Percentiles rank a stretch among this genome's conserved stretches.
phyloP scores from a whole-genome alignment of 1,284 basidiomycete species.

The Blastosporella zonata region DNA sequence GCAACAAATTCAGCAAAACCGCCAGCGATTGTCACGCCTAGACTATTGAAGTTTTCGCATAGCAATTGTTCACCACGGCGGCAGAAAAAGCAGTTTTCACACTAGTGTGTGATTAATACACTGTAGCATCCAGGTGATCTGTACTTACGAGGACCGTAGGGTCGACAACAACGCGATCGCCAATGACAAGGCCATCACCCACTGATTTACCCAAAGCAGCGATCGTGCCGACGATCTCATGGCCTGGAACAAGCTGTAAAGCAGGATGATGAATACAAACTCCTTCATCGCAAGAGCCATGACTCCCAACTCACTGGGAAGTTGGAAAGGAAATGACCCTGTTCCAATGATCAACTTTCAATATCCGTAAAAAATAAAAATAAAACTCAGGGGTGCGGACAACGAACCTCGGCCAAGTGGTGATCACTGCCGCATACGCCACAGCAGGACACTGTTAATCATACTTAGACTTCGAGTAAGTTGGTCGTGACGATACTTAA shows the following conservation, averaged over 20 bases:
- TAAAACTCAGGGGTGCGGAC: no score
- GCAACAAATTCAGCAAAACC: constrained; percentile 87
- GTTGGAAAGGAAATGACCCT: constrained; percentile 72
- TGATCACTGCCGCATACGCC: constrained; percentile 78
- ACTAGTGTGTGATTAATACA: constrained; percentile 39
- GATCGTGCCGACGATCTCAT: constrained; percentile 75
- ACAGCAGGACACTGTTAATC: constrained; percentile 29
- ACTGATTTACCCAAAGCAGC: constrained; percentile 72
- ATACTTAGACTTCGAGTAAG: not conserved
- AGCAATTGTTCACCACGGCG: constrained; percentile 69
- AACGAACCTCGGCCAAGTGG: constrained; percentile 61
- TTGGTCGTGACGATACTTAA: not conserved
- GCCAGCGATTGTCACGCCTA: constrained; percentile 74
- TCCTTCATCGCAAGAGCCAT: not conserved
- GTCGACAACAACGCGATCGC: constrained; percentile 82
- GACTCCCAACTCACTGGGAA: constrained; percentile 52
- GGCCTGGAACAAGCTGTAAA: constrained; percentile 72
- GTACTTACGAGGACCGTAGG: constrained; percentile 52
- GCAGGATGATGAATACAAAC: not conserved
- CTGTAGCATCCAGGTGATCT: not conserved
- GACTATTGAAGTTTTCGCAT: constrained; percentile 77
- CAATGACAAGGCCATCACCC: constrained; percentile 54
- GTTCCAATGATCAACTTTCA: constrained; percentile 2
- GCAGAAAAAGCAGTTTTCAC: constrained; percentile 81
- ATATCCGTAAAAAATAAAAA: not conserved